phyloP scores from a whole-genome alignment of 805 yeast species.

The Priceomyces carsonii region DNA sequence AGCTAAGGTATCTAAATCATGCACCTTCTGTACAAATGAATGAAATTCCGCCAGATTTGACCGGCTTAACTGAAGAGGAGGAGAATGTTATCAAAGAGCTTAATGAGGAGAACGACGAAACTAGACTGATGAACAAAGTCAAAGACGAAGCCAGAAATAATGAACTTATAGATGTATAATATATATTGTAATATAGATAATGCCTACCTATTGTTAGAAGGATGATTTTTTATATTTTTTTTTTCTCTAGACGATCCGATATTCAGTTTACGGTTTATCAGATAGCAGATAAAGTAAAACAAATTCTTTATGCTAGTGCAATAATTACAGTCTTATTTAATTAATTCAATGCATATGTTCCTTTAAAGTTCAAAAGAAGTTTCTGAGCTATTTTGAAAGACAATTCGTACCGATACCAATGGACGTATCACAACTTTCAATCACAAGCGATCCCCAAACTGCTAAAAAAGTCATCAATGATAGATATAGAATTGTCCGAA shows the following conservation, averaged over 20 bases:
- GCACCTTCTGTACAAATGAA: constrained; percentile 96
- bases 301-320: no score
- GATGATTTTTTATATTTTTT: background rate
- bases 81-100: constrained; percentile 38
- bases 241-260: no score
- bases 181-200: constrained; percentile 6
- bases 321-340: no score
- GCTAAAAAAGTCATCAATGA: constrained; percentile 37
- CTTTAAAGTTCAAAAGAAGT: no score
- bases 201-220: background rate
- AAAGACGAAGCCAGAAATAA: constrained; percentile 29
- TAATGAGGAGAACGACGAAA: constrained; percentile 29
- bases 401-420: constrained; percentile 10
- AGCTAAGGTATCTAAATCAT: constrained; percentile 75
- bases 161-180: constrained; percentile 15
- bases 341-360: no score
- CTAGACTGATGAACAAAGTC: constrained; percentile 9
- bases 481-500: constrained; percentile 31
- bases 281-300: no score
- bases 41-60: constrained; percentile 74
- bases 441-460: constrained; percentile 29
- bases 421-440: constrained; percentile 23
- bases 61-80: constrained; percentile 45
- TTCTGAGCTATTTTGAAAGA: background rate
- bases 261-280: no score